Evolutionary conservation across 164 flowering plant species (phyloP).

Genomic region (Umbellularia californica): DNA sequence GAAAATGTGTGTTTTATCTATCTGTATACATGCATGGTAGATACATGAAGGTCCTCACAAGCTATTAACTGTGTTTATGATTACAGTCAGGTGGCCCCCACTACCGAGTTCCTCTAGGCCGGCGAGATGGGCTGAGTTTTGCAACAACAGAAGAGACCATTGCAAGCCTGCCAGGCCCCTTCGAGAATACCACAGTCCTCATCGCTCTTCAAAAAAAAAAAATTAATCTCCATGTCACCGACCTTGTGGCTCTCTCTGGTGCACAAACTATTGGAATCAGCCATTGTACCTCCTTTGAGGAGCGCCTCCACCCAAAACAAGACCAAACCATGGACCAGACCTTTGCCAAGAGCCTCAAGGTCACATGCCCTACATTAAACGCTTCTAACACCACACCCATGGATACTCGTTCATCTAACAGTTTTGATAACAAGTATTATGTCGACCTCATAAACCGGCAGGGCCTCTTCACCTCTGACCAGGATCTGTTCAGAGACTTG

Average conservation of each 20-base stretch:
- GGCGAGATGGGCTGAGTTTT: slow-evolving; percentile 49
- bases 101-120: slow-evolving; percentile 51
- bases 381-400: slow-evolving; percentile 30
- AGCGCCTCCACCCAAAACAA: slow-evolving; percentile 49
- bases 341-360: slow-evolving; percentile 33
- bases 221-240: slow-evolving; percentile 37
- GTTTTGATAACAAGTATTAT: slow-evolving; percentile 63
- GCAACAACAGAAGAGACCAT: slow-evolving; percentile 39
- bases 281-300: slow-evolving; percentile 55
- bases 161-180: slow-evolving; percentile 44
- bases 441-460: slow-evolving; percentile 51
- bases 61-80: too few relatives aligned
- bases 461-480: slow-evolving; percentile 63
- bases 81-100: slow-evolving; percentile 65
- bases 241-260: slow-evolving; percentile 65
- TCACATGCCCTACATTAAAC: slow-evolving; percentile 28
- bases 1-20: too few relatives aligned
- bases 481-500: slow-evolving; percentile 41
- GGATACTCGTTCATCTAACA: slow-evolving; percentile 43
- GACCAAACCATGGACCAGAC: slow-evolving; percentile 50
- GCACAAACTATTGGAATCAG: slow-evolving; percentile 66
- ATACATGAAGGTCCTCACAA: too few relatives aligned
- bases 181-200: slow-evolving; percentile 17
- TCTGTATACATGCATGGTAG: too few relatives aligned
- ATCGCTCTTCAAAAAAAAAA: too few relatives aligned